Evolutionary conservation across 768 basidiomycete species (phyloP).

Genomic region (Boletus rubescentipes): DNA sequence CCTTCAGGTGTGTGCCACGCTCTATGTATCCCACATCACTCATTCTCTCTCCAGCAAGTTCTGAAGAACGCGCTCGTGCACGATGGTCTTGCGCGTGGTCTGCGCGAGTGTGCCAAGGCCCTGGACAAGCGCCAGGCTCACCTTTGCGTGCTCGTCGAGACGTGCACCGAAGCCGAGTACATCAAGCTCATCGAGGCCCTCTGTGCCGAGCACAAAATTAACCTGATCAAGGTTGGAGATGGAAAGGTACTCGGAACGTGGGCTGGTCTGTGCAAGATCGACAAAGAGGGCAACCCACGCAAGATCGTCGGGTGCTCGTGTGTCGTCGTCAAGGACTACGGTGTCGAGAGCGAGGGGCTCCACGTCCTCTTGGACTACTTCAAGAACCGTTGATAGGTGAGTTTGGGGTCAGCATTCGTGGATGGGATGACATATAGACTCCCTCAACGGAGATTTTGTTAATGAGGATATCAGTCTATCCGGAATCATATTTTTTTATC

Average conservation of each 20-base stretch:
- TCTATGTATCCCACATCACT: not conserved
- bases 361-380: conserved; percentile 95
- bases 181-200: conserved; percentile 99
- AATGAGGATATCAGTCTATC: conserved; percentile 53
- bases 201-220: conserved; percentile 99
- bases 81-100: conserved; percentile 97
- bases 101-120: conserved; percentile 97
- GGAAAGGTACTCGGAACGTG: conserved; percentile 97
- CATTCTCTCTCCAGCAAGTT: conserved; percentile 70
- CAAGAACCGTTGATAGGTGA: conserved; percentile 76
- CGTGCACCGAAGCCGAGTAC: conserved; percentile 98
- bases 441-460: conserved; percentile 80
- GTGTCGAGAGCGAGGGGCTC: conserved; percentile 90
- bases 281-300: conserved; percentile 96
- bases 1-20: conserved; percentile 60
- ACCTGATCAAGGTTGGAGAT: conserved; percentile 98
- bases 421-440: conserved; percentile 83
- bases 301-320: conserved; percentile 93
- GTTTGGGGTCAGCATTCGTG: conserved; percentile 16
- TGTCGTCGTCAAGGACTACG: conserved; percentile 98
- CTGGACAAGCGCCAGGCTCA: conserved; percentile 99
- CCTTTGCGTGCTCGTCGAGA: conserved; percentile 98
- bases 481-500: conserved; percentile 44
- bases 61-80: conserved; percentile 98
- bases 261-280: conserved; percentile 99